phyloP scores from a whole-genome alignment of 352 stramenopile genomes.

The Phytophthora meadii region DNA sequence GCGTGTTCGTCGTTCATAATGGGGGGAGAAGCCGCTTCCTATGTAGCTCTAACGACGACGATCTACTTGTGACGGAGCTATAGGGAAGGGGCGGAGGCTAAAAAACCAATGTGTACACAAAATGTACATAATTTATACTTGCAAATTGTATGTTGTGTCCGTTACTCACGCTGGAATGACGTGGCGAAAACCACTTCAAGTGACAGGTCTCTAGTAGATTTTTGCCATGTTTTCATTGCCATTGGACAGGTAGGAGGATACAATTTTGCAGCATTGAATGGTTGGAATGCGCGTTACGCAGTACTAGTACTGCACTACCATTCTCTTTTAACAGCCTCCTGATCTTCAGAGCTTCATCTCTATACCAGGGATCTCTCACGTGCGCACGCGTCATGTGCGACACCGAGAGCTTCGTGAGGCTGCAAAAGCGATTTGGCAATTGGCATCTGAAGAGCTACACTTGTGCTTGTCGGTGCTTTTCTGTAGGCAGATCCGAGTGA shows the following conservation, averaged over 20 bases:
- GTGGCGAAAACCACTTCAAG: conserved; percentile 30
- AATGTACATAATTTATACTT: conserved; percentile 26
- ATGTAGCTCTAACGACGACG: neutral
- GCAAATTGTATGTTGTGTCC: conserved; percentile 16
- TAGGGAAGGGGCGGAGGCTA: conserved; percentile 16
- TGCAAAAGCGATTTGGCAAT: conserved; percentile 13
- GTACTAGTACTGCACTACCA: neutral
- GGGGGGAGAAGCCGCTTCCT: neutral
- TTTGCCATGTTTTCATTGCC: neutral
- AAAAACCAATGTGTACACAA: conserved; percentile 27
- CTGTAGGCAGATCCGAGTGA: conserved; percentile 10
- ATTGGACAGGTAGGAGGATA: too few relatives aligned
- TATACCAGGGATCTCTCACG: neutral
- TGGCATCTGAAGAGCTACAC: neutral
- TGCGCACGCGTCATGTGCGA: conserved; percentile 1
- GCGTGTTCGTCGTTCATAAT: conserved; percentile 43
- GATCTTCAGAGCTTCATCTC: conserved; percentile 1
- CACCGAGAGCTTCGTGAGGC: neutral
- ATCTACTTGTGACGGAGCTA: conserved; percentile 39
- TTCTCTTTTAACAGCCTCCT: conserved; percentile 6
- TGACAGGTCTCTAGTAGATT: conserved; percentile 1
- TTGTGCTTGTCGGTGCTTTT: conserved; percentile 3
- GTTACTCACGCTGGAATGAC: conserved; percentile 34
- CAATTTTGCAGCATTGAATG: neutral
- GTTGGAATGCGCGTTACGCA: conserved; percentile 1